Evolutionary conservation across 768 basidiomycete genomes (phyloP), one percentile per base, ranked within the genome.

Genomic region (Gloeophyllum trabeum): DNA sequence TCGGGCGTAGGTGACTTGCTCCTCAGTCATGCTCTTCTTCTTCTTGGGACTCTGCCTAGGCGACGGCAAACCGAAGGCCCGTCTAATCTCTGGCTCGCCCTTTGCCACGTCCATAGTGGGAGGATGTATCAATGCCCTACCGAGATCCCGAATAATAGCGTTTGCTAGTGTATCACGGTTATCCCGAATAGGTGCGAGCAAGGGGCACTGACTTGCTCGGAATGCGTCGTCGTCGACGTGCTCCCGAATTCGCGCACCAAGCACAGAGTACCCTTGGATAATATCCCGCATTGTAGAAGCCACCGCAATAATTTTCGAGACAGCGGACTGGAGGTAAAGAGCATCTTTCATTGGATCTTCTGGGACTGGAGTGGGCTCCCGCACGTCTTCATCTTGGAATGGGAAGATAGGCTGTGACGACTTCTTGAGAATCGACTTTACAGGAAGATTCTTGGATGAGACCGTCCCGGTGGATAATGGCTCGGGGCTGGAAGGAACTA

Each of bases 351-450:
- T 66, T 7, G 84, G 81, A 51, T 79, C 75, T 2, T 61, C 59
- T 2, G 88, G 87, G 51, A 86, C 86, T n/a, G 87, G 88, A 0
- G 87, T 89, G 12, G 66, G 59, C 43, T 85, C 77, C 43, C 85
- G 73, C 40, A 61, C 57, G 20, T 59, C 61, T 39, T 69, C 63
- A n/a, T 73, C 64, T 3, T 66, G 46, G 3, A 56, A 53, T 1
- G 67, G 56, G 18, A 70, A 59, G 18, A 57, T 45, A 6, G 51
- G 46, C 20, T 64, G 52, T 39, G 57, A 48, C 5, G 53, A 44
- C 50, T 69, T 75, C 60, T 88, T 89, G 25, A 89, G 69, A 44
- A 88, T 88, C 5, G 86, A 83, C 48, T 71, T 81, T 18, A 59
- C 43, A 0, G 82, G 82, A 12, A 51, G 63, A 13, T 61, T 56